Conservation (phyloP, 2,329 filamentous ascomycete species). For the Penicillium sp. region DNA sequence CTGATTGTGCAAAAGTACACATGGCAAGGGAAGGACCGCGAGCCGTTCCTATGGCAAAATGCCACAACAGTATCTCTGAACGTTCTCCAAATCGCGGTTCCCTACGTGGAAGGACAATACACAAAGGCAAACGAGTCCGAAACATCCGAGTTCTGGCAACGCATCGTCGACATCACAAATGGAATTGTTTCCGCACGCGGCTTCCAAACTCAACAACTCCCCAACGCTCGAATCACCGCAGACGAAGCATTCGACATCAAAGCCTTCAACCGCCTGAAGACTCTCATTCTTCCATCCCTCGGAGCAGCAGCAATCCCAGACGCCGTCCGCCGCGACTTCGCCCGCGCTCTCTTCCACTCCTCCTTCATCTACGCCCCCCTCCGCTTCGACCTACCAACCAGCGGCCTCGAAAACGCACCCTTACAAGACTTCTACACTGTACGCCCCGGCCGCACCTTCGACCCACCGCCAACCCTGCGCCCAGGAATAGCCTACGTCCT, state of each 20-base stretch:
- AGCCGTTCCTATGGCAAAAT: conserved; percentile 71
- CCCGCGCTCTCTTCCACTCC: conserved; percentile 72
- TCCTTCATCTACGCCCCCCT: conserved; percentile 77
- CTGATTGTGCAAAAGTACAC: conserved; percentile 78
- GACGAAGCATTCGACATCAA: conserved; percentile 81
- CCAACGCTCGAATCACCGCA: conserved; percentile 49
- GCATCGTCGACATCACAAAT: conserved; percentile 62
- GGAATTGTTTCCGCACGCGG: conserved; percentile 69
- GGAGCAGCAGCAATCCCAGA: conserved; percentile 65
- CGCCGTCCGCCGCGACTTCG: conserved; percentile 65
- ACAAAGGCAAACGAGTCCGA: conserved; percentile 30
- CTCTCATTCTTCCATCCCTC: conserved; percentile 69
- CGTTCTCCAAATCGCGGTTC: conserved; percentile 65
- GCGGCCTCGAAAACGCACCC: conserved; percentile 44
- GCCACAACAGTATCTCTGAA: conserved; percentile 69
- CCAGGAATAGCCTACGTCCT: conserved; percentile 75
- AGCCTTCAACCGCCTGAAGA: conserved; percentile 65
- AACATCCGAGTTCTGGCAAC: conserved; percentile 65
- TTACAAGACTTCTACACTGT: conserved; percentile 62
- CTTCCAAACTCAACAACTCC: conserved; percentile 41
- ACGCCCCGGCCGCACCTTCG: conserved; percentile 69
- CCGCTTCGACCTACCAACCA: conserved; percentile 55
- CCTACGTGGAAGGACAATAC: conserved; percentile 52
- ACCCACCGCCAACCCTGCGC: conserved; percentile 62
- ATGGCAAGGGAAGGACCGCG: conserved; percentile 69